A percentile compares a stretch with the other conserved stretches of the same genome.
Evolutionary conservation across 345 rosid genomes (phyloP).

Genomic region (Rhodamnia rubescens): DNA sequence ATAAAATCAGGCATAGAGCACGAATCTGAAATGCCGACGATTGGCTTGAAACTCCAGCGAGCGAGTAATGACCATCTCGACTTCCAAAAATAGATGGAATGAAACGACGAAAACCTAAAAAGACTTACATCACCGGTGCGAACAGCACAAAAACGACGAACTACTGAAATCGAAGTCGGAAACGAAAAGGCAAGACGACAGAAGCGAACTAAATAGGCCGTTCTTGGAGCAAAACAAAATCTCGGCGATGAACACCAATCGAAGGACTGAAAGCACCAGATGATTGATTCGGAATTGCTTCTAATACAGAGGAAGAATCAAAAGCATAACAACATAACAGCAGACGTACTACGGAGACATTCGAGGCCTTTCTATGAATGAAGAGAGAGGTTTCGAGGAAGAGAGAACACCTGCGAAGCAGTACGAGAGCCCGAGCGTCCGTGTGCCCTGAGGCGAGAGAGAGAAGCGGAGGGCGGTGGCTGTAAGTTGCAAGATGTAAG

Average conservation of each 20-base stretch:
- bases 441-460: neutral
- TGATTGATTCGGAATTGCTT: neutral
- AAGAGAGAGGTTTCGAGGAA: neutral
- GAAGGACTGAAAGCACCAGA: neutral
- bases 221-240: neutral
- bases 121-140: neutral
- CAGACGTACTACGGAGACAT: neutral
- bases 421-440: neutral
- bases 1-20: neutral
- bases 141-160: neutral
- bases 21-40: neutral
- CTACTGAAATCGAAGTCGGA: neutral
- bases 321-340: neutral
- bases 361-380: neutral
- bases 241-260: neutral
- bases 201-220: neutral
- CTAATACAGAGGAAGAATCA: neutral
- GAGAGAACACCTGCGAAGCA: neutral
- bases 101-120: neutral
- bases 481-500: neutral
- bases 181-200: neutral
- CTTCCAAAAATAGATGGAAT: neutral
- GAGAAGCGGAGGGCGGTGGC: neutral
- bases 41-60: neutral
- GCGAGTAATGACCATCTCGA: neutral